Percentiles rank a stretch among this genome's conserved stretches.
Conservation (phyloP, 768 basidiomycete species). For the Lentinula sp. region DNA sequence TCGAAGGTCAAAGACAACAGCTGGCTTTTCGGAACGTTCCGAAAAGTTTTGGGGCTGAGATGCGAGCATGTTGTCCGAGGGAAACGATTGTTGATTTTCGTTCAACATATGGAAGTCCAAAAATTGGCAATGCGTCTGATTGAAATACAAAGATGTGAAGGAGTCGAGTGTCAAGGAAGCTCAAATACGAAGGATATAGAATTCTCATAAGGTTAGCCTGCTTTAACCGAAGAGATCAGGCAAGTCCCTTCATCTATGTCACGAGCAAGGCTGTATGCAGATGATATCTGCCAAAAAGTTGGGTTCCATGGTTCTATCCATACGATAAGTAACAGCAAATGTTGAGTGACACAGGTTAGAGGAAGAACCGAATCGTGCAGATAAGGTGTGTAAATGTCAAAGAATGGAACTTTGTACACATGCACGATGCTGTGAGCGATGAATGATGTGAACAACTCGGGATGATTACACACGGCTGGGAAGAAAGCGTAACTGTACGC, state of each 20-base stretch:
- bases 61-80: neutral
- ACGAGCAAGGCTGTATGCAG: neutral
- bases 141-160: neutral
- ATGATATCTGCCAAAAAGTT: neutral
- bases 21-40: neutral
- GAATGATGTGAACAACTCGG: neutral
- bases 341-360: neutral
- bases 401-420: neutral
- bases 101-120: neutral
- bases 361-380: neutral
- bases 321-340: neutral
- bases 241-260: neutral
- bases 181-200: neutral
- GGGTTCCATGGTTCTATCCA: neutral
- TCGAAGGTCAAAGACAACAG: neutral
- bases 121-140: neutral
- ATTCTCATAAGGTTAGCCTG: neutral
- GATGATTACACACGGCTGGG: neutral
- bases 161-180: neutral
- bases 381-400: constrained; percentile 1
- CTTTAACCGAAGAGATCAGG: neutral
- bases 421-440: neutral
- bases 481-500: neutral
- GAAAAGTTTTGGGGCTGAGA: neutral
- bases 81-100: neutral